phyloP scores from a whole-genome alignment of 148 eudicot genomes.

The Rhododendron simsii region DNA sequence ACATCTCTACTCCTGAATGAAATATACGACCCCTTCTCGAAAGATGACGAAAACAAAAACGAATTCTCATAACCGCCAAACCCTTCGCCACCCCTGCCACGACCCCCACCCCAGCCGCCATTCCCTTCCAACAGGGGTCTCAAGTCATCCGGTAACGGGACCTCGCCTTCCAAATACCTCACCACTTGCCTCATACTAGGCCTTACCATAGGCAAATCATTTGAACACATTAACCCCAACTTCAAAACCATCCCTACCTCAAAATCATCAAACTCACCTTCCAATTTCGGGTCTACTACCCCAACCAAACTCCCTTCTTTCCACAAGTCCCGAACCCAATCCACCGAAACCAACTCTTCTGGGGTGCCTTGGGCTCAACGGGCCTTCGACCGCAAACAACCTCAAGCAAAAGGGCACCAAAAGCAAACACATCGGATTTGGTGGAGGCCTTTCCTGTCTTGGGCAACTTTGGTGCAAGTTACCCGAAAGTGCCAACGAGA shows the following conservation, averaged over 20 bases:
- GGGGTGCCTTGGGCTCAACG: no score
- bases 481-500: no score
- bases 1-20: background rate
- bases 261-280: constrained; percentile 14
- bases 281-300: constrained; percentile 30
- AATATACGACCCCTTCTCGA: background rate
- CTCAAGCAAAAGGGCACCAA: no score
- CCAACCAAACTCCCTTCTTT: constrained; percentile 12
- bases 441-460: no score
- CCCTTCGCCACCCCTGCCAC: background rate
- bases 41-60: background rate
- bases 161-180: constrained; percentile 18
- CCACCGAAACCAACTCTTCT: no score
- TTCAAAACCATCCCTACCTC: constrained; percentile 35
- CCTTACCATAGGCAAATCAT: constrained; percentile 18
- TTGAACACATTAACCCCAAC: constrained; percentile 39
- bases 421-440: no score
- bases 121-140: background rate
- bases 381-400: no score
- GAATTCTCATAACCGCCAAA: background rate
- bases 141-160: background rate
- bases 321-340: no score
- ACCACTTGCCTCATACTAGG: constrained; percentile 42
- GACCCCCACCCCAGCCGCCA: no score
- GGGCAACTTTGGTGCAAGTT: no score